Conservation (phyloP, 2,329 filamentous ascomycete species). For the Ophiostoma australiae region DNA sequence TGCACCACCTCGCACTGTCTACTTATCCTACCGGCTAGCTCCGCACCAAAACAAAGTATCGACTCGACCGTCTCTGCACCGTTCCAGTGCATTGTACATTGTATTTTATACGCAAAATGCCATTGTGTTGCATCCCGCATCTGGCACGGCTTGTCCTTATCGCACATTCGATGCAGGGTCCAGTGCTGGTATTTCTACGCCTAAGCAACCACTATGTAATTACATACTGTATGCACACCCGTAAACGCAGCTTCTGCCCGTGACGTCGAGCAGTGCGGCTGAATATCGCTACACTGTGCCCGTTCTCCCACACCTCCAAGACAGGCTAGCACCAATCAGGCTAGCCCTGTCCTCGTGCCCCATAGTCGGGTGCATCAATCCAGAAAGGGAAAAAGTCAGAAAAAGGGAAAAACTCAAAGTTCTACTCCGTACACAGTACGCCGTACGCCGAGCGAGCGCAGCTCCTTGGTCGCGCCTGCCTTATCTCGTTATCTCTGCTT, state of each 20-base stretch:
- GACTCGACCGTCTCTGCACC: too few relatives aligned
- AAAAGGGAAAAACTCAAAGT: not conserved
- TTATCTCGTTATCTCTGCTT: constrained; percentile 6
- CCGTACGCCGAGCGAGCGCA: too few relatives aligned
- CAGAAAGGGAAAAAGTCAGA: not conserved
- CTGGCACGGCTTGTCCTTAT: not conserved
- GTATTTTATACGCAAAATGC: not conserved
- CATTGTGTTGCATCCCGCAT: not conserved
- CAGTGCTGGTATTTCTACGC: not conserved
- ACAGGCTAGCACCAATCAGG: not conserved
- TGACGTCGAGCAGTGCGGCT: not conserved
- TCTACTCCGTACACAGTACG: not conserved
- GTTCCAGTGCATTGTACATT: too few relatives aligned
- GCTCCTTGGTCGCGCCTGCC: not conserved
- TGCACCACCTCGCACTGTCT: not conserved
- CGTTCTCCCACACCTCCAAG: not conserved
- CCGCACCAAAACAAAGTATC: too few relatives aligned
- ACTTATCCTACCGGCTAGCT: not conserved
- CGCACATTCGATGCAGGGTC: not conserved
- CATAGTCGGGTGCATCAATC: not conserved
- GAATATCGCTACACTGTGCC: not conserved
- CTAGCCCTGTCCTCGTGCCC: not conserved
- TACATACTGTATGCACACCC: too few relatives aligned
- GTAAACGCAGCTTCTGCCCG: not conserved
- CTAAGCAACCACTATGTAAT: too few relatives aligned